These are phyloP conservation scores for Nakazawaea populi DNA, from an alignment of 805 yeast species.

Conservation along the genomic window DNA sequence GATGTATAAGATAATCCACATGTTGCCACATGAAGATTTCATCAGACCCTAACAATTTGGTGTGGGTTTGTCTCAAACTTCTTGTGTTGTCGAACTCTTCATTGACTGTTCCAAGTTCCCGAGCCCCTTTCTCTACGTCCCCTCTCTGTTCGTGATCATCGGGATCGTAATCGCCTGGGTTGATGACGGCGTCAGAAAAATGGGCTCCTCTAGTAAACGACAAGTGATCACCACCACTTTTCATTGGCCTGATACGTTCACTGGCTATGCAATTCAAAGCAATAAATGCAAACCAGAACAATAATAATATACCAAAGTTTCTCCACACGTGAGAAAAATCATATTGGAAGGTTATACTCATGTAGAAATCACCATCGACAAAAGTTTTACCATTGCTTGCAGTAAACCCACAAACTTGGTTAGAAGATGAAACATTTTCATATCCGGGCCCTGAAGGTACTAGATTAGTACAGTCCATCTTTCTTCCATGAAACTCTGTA, in stretches of 20 bases:
- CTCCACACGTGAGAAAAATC: constrained; percentile 38
- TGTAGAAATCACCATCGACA: constrained; percentile 41
- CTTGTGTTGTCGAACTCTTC: not conserved
- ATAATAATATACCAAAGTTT: constrained; percentile 38
- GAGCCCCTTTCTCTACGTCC: not conserved
- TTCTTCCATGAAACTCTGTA: constrained; percentile 49
- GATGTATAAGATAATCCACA: constrained; percentile 51
- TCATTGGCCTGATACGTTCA: constrained; percentile 19
- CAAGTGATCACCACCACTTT: constrained; percentile 25
- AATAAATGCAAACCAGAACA: constrained; percentile 34
- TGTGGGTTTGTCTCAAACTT: not conserved
- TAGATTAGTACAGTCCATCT: constrained; percentile 42
- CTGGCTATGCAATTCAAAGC: constrained; percentile 20
- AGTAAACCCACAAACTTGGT: constrained; percentile 45
- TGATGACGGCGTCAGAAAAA: constrained; percentile 17
- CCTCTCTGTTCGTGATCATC: not conserved
- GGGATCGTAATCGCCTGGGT: not conserved
- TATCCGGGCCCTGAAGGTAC: constrained; percentile 57
- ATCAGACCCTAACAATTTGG: constrained; percentile 26
- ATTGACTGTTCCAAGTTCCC: not conserved
- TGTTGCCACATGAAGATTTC: constrained; percentile 61
- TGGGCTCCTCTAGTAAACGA: constrained; percentile 36
- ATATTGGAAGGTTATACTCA: constrained; percentile 28
- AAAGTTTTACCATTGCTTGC: constrained; percentile 53
- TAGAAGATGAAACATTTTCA: constrained; percentile 28